Base-by-base conservation (phyloP, 257 asterid species). In the Rehmannia glutinosa region DNA sequence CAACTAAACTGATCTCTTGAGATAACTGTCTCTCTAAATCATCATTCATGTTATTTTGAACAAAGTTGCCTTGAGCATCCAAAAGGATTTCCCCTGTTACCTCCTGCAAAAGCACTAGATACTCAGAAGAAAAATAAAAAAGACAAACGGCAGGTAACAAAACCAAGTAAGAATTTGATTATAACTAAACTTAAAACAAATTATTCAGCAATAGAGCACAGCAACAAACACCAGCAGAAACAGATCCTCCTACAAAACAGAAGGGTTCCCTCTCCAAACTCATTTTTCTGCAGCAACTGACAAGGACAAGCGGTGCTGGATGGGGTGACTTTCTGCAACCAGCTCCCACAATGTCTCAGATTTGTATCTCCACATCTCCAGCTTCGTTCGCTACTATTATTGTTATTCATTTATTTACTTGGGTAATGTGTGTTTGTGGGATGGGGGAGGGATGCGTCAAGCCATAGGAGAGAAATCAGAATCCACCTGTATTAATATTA, bases 91-190 rank as follows among this genome's bases (percentile, higher is more conserved):
- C 85, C 69, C 62, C 83, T 39, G 73, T 52, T 69, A 56, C 79
- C 67, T 73, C 80, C 96, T 84, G 83, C 62, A 77, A 61, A 62
- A 77, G 75, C 30, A 61, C 42, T 20, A 4, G 24, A 1, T 6
- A 50, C 39, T 57, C 30, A 13, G 46, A 51, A 61, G 32, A 23
- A 52, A 35, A 49, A 52, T 0, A 23, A 24, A 52, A n/a, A 47
- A 1, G 54, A 47, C 49, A 16, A 17, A 17, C 19, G 54, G 27
- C 19, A 42, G n/a, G 10, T 4, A 3, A 3, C 6, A 43, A 15
- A 43, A 43, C 8, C 1, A n/a, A 15, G 50, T 10, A 35, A n/a
- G 41, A 35, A 35, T 10, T 3, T 10, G 41, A 35, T 6, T 6
- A 35, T 12, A 6, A 8, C 10, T 35, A 35, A 8, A 8, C 41